Evolutionary conservation across 140 eudicot species (phyloP), one percentile per base, ranked within the genome.

Genomic region (Bidens hawaiensis): DNA sequence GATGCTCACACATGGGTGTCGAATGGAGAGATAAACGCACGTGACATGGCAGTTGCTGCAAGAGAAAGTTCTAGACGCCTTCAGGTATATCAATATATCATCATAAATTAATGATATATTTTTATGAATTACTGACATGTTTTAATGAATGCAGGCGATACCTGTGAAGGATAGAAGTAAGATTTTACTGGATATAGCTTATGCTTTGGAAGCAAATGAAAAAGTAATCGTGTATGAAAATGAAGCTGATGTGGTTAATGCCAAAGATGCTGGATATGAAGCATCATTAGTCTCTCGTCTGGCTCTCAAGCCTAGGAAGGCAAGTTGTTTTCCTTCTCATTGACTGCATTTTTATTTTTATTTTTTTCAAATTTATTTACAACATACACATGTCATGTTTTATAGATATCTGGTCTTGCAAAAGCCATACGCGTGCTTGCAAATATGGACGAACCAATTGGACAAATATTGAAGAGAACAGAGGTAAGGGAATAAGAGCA

Each of bases 381-480:
- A 42, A 48, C 48, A 22, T 21, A 21, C 40, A 23, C 51, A n/a
- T 34, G 28, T 59, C 56, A 16, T 64, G 53, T 31, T 16, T 38
- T 42, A 45, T 53, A 93, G 99, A 66, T 93, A 51, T 55, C 83
- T 27, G 77, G 79, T 70, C 96, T 93, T 59, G 99, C 99, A 36
- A 88, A 85, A 49, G 68, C 97, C 42, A 81, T 93, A 75, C 96
- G 96, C 17, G 86, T 85, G 54, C 95, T 93, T 71, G 99, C 96
- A 42, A 90, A 85, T 57, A 93, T 88, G 96, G 95, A 88, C 64
- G 99, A 93, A 67, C 99, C 99, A 7, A 68, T 93, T 71, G 96
- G 96, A 61, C 89, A 79, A 56, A 76, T 85, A 60, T 45, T 88
- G 31, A 88, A 81, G 76, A 85, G 71, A 76, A 93, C 96, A 19